These are phyloP conservation scores for Elsinoe perseae DNA, from an alignment of 2,329 filamentous ascomycete genomes.

Conservation along the genomic window DNA sequence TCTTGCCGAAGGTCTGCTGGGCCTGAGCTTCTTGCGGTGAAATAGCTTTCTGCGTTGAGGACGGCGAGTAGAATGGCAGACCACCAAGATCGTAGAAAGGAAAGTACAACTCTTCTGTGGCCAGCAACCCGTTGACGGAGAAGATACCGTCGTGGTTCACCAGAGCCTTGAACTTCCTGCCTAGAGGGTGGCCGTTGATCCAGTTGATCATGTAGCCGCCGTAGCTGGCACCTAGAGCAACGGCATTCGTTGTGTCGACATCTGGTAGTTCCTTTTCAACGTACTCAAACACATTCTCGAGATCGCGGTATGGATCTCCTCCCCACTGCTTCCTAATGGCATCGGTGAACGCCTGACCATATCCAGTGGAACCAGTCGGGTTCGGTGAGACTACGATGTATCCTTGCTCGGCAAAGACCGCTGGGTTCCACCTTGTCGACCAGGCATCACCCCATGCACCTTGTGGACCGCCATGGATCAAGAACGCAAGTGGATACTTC, in stretches of 20 bases:
- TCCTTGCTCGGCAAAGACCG: conserved; percentile 78
- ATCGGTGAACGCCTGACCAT: conserved; percentile 69
- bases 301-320: conserved; percentile 72
- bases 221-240: conserved; percentile 68
- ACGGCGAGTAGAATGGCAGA: conserved; percentile 41
- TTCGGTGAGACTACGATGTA: conserved; percentile 78
- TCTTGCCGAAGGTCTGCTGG: conserved; percentile 10
- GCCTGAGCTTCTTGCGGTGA: conserved; percentile 13
- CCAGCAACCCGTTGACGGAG: conserved; percentile 41
- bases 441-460: conserved; percentile 67
- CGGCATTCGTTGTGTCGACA: conserved; percentile 60
- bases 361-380: conserved; percentile 74
- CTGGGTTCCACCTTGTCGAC: conserved; percentile 80
- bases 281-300: conserved; percentile 70
- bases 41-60: conserved; percentile 16
- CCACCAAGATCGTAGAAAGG: conserved; percentile 47
- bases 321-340: conserved; percentile 78
- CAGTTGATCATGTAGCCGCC: conserved; percentile 79
- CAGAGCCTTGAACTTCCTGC: conserved; percentile 76
- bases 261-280: conserved; percentile 58
- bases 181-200: conserved; percentile 81
- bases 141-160: conserved; percentile 86
- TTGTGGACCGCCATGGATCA: conserved; percentile 80
- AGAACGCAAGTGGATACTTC: conserved; percentile 69
- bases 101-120: conserved; percentile 49